A percentile compares a stretch with the other conserved stretches of the same genome.
Conservation (phyloP, 441 rosid genomes). For the Erodium texanum region DNA sequence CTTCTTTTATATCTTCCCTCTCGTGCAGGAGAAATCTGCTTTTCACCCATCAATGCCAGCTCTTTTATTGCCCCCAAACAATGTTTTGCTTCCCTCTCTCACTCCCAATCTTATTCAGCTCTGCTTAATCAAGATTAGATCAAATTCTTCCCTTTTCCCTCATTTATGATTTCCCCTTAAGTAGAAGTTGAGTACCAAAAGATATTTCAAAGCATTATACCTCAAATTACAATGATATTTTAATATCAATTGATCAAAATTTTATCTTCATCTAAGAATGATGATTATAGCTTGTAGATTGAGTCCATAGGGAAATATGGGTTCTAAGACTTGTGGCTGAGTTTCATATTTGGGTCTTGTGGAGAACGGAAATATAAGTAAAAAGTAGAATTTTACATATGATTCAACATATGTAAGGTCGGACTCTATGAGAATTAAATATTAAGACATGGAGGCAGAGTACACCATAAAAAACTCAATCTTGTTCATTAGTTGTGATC, state of each 20-base stretch:
- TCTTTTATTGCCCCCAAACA: neutral
- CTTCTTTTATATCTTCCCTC: neutral
- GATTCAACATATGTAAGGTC: too few relatives aligned
- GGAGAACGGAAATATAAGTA: neutral
- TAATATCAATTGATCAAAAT: too few relatives aligned
- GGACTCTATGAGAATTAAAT: too few relatives aligned
- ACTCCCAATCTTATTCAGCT: neutral
- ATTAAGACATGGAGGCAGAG: too few relatives aligned
- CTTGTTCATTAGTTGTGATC: too few relatives aligned
- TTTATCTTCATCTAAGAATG: too few relatives aligned
- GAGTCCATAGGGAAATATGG: neutral
- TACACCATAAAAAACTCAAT: too few relatives aligned
- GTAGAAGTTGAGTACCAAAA: too few relatives aligned
- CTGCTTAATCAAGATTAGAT: neutral
- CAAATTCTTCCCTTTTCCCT: neutral
- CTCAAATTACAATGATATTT: too few relatives aligned
- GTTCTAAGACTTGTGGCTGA: neutral
- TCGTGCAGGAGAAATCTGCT: neutral
- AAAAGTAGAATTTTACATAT: too few relatives aligned
- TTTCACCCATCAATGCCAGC: slow-evolving; percentile 6
- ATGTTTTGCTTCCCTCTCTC: neutral
- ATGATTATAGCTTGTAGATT: neutral
- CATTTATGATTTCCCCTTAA: neutral
- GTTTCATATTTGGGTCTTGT: neutral
- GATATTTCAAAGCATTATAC: too few relatives aligned